phyloP scores from a whole-genome alignment of 2,329 filamentous ascomycete genomes.

The Chlorencoelia australis region DNA sequence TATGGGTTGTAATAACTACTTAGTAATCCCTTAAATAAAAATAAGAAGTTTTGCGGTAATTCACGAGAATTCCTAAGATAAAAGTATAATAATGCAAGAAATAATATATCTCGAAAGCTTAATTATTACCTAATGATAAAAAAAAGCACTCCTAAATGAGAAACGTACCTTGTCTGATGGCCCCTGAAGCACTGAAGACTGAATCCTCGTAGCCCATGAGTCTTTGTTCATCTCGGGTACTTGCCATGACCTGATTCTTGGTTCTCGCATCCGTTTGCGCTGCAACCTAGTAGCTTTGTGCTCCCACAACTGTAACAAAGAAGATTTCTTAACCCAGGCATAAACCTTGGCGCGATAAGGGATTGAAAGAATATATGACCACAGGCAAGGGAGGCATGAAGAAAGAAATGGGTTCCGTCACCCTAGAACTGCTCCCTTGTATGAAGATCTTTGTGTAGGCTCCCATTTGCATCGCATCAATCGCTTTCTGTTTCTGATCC shows the following conservation, averaged over 20 bases:
- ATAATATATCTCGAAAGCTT: too few relatives aligned
- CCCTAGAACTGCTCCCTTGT: conserved; percentile 60
- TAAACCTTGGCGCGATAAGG: conserved; percentile 45
- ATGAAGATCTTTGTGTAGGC: conserved; percentile 67
- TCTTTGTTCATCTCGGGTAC: too few relatives aligned
- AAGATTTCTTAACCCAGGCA: conserved; percentile 52
- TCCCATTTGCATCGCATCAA: conserved; percentile 56
- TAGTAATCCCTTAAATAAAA: too few relatives aligned
- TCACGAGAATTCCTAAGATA: too few relatives aligned
- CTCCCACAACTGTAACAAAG: conserved; percentile 51
- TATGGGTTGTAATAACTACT: too few relatives aligned
- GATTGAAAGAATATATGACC: conserved; percentile 56
- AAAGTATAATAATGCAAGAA: too few relatives aligned
- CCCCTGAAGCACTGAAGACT: too few relatives aligned
- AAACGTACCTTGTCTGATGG: too few relatives aligned
- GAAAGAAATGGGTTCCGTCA: conserved; percentile 35
- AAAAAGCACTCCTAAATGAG: too few relatives aligned
- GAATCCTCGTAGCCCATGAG: too few relatives aligned
- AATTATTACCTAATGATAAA: too few relatives aligned
- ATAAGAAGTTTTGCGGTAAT: too few relatives aligned
- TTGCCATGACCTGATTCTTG: conserved; percentile 16
- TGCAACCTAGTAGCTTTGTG: conserved; percentile 48
- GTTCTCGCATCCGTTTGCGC: conserved; percentile 48
- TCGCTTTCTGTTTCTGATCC: conserved; percentile 52
- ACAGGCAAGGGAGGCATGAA: conserved; percentile 13